Evolutionary conservation across 208 protist species (phyloP), one percentile per base, ranked within the genome.

Genomic region (Trichomonas gallinae): DNA sequence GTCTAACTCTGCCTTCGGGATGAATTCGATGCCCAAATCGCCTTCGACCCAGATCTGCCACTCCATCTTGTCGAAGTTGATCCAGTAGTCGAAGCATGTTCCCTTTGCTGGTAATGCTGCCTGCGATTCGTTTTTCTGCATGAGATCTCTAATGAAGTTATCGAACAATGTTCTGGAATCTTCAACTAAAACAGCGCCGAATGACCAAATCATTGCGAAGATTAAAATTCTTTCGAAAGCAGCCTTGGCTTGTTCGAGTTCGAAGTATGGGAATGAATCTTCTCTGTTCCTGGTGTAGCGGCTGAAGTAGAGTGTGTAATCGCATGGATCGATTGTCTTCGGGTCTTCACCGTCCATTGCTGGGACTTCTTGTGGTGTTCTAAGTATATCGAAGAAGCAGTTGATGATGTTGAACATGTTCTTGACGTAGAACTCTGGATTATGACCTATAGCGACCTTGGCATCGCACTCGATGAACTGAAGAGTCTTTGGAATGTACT

Each of bases 151-250:
- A 1, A 97, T 42, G 34, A 85, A 72, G 1, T 97, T 63, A 88
- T 87, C 99, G 97, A 99, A 99, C 96, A 97, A 98, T 85, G 98
- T 98, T 97, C 98, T 98, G 0, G 97, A 97, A 96, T 98, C 97
- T 11, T 98, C 98, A 96, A 98, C 97, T 17, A 99, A 97, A 97
- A 99, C 99, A 83, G 98, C 98, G 85, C 99, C 99, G 82, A 99
- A 97, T 23, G 98, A 98, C 99, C 99, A 99, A 49, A 99, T 98
- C 97, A 98, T 98, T 8, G 98, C 98, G 97, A 99, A 99, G 81
- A 98, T 97, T 42, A 96, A 26, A n/a, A 81, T 34, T 15, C 3
- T 1, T 83, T 96, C 93, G n/a, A 96, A 82, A 6, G 63, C 40
- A 26, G 98, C 97, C 98, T 99, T 99, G 83, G 97, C 98, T 31